These are phyloP conservation scores for Fusarium odoratissimum DNA, from an alignment of 2,329 filamentous ascomycete species.

Conservation along the genomic window DNA sequence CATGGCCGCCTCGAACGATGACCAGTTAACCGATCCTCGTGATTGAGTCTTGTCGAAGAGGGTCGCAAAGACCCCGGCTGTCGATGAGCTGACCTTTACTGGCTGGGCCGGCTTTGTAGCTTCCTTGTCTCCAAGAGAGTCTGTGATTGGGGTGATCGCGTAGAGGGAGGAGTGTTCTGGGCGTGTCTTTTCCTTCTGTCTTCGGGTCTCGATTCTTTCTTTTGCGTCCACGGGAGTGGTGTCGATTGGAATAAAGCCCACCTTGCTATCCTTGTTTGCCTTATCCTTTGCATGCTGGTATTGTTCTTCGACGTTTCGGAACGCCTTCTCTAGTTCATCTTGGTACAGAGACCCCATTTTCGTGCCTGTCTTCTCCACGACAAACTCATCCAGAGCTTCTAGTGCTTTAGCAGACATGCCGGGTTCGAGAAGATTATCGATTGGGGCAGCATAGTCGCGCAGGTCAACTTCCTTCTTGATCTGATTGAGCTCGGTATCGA, in stretches of 20 bases:
- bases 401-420: constrained; percentile 53
- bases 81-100: constrained; percentile 54
- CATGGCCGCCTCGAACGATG: constrained; percentile 56
- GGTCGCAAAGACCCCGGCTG: constrained; percentile 52
- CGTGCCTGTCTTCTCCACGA: constrained; percentile 53
- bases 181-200: constrained; percentile 59
- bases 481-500: constrained; percentile 54
- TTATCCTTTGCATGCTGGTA: constrained; percentile 44
- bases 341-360: constrained; percentile 58
- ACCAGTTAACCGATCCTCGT: constrained; percentile 51
- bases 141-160: constrained; percentile 39
- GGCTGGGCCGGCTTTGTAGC: background rate
- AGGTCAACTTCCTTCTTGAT: constrained; percentile 55
- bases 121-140: background rate
- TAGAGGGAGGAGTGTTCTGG: constrained; percentile 51
- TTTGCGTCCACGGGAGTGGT: constrained; percentile 38
- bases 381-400: constrained; percentile 50
- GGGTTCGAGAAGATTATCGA: constrained; percentile 56
- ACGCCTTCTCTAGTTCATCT: constrained; percentile 54
- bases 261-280: constrained; percentile 27
- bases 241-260: background rate
- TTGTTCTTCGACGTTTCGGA: constrained; percentile 49
- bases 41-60: constrained; percentile 49
- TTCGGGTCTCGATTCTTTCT: constrained; percentile 49
- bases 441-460: constrained; percentile 53